Evolutionary conservation across 441 rosid species (phyloP).

Genomic region (Bruguiera hainesii): DNA sequence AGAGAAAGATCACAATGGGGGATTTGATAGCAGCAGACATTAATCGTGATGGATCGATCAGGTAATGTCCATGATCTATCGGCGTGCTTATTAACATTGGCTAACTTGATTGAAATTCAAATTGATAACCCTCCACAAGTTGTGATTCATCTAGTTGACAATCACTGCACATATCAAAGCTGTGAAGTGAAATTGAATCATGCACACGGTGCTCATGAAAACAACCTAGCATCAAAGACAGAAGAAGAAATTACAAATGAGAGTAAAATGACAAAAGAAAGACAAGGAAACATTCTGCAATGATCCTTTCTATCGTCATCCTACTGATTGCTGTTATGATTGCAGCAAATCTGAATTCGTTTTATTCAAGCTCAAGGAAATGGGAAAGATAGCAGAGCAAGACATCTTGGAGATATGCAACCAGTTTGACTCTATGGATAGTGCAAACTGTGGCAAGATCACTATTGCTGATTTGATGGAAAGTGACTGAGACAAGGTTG

Average conservation of each 20-base stretch:
- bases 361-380: slow-evolving; percentile 68
- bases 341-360: slow-evolving; percentile 71
- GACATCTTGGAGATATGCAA: slow-evolving; percentile 52
- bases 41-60: slow-evolving; percentile 62
- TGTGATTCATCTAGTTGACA: too few species aligned
- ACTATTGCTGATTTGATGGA: slow-evolving; percentile 52
- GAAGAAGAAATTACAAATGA: neutral
- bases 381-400: slow-evolving; percentile 57
- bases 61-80: slow-evolving; percentile 34
- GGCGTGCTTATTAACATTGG: neutral
- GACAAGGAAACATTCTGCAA: neutral
- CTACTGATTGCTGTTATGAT: slow-evolving; percentile 14
- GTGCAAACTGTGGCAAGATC: slow-evolving; percentile 43
- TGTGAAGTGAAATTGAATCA: too few species aligned
- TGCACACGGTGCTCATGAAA: too few species aligned
- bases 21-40: slow-evolving; percentile 73
- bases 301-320: neutral
- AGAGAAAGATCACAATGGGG: slow-evolving; percentile 58
- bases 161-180: too few species aligned
- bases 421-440: slow-evolving; percentile 50
- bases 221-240: too few species aligned
- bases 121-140: too few species aligned
- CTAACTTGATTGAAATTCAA: neutral
- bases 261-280: neutral
- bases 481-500: neutral